A percentile compares a stretch with the other conserved stretches of the same genome.
These are phyloP conservation scores for Neofusicoccum parvum DNA, from an alignment of 2,329 filamentous ascomycete genomes.

Conservation along the genomic window DNA sequence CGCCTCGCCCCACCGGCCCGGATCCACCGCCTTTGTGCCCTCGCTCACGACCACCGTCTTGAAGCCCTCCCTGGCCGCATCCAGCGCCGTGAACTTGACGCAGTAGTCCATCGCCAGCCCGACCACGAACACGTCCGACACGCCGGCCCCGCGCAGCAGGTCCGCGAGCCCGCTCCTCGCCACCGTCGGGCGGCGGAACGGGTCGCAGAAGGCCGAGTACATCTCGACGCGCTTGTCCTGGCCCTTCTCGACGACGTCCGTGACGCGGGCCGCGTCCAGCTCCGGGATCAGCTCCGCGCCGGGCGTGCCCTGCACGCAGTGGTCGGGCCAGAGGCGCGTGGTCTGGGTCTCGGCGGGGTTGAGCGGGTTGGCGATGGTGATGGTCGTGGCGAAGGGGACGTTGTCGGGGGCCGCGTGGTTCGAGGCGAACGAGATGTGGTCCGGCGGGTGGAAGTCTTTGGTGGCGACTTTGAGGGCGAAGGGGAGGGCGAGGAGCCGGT, in stretches of 20 bases:
- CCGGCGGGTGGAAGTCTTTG: slow-evolving; percentile 83
- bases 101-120: slow-evolving; percentile 90
- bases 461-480: slow-evolving; percentile 79
- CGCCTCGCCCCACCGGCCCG: slow-evolving; percentile 57
- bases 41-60: slow-evolving; percentile 76
- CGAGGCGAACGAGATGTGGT: slow-evolving; percentile 85
- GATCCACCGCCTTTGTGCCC: slow-evolving; percentile 72
- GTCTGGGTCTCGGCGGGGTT: slow-evolving; percentile 65
- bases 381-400: slow-evolving; percentile 66
- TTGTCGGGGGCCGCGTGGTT: slow-evolving; percentile 70
- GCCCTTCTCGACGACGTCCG: slow-evolving; percentile 76
- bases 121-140: slow-evolving; percentile 83
- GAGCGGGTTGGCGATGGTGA: slow-evolving; percentile 67
- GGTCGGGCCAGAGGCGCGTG: slow-evolving; percentile 81
- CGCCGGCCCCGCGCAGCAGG: slow-evolving; percentile 56
- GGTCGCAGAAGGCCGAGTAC: slow-evolving; percentile 79
- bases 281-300: slow-evolving; percentile 76
- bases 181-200: slow-evolving; percentile 72
- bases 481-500: slow-evolving; percentile 70
- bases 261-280: slow-evolving; percentile 46
- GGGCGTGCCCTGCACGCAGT: slow-evolving; percentile 76
- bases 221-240: slow-evolving; percentile 76
- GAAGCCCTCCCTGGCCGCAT: slow-evolving; percentile 77
- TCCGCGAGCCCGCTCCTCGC: slow-evolving; percentile 63
- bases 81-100: slow-evolving; percentile 77